Evolutionary conservation across 208 protist species (phyloP), one percentile per base, ranked within the genome.

Genomic region (Acanthamoeba triangularis): DNA sequence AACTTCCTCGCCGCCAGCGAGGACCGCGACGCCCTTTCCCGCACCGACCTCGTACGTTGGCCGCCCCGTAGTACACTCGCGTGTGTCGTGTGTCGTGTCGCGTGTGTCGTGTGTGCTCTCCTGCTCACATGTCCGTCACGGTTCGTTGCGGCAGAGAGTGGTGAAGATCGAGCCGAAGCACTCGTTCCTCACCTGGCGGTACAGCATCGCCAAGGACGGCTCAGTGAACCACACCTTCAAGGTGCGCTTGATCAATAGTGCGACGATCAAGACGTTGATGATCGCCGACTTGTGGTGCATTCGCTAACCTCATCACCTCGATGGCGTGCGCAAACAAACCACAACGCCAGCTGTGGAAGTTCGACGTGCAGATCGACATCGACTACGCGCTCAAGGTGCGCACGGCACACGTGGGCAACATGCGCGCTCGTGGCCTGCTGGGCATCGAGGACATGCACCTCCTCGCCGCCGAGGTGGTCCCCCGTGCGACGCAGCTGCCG

Each of bases 101-200:
- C 7, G 7, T 20, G 52, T 56, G 11, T 52, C 37, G 37, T 41
- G 37, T 41, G 37, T 41, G 49, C 3, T 14, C 7, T 52, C n/a
- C 1, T 6, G 11, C 52, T 11, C 52, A 56, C 1, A n/a, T n/a
- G n/a, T n/a, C n/a, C n/a, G 52, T 18, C 14, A 11, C 16, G 52
- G 8, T 56, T 11, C 16, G 5, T 56, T 11, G 14, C 14, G 2
- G 52, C 74, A 82, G 74, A 13, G 74, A 6, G 41, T 82, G 74
- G 20, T 25, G 33, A 41, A 52, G 41, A 14, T 82, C 8, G 20
- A 25, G 33, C 74, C 74, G 35, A 25, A 35, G 74, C 74, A 82
- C 41, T 52, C 74, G 37, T 82, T 82, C 74, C 74, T 82, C 18
- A 82, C 74, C 23, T 82, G 74, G 74, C 74, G 74, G 3, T 82